These are phyloP conservation scores for Puccinia novopanici DNA, from an alignment of 1,284 basidiomycete species.

Conservation along the genomic window DNA sequence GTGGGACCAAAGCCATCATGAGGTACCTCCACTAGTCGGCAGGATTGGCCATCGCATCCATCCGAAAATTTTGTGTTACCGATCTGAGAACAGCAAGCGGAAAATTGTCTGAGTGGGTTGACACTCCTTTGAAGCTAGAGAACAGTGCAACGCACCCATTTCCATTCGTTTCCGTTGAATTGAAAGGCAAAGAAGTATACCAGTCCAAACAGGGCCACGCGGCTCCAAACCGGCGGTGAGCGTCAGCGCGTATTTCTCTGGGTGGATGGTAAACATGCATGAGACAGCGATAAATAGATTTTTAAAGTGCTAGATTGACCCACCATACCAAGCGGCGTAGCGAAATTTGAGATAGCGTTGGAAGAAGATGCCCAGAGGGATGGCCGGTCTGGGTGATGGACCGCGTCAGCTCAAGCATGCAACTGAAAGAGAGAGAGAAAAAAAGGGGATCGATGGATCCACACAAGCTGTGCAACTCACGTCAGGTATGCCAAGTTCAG, in stretches of 20 bases:
- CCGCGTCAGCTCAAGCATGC: not conserved
- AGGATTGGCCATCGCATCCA: conserved; percentile 30
- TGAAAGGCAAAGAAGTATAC: conserved; percentile 48
- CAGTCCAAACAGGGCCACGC: conserved; percentile 44
- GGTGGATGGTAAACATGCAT: not conserved
- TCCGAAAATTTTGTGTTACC: conserved; percentile 14
- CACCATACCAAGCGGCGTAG: conserved; percentile 49
- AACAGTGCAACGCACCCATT: conserved; percentile 28
- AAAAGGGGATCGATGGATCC: not conserved
- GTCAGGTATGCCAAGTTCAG: conserved; percentile 40
- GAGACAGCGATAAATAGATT: not conserved
- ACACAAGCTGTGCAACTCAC: not conserved
- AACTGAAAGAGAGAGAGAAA: not conserved
- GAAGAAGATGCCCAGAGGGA: conserved; percentile 40
- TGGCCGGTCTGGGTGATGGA: conserved; percentile 16
- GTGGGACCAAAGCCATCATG: conserved; percentile 5
- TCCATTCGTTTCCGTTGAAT: conserved; percentile 32
- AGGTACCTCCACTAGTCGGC: conserved; percentile 30
- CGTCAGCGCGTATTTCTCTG: conserved; percentile 48
- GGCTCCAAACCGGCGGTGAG: conserved; percentile 38
- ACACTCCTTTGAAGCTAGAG: not conserved
- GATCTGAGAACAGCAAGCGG: not conserved
- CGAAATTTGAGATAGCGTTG: conserved; percentile 43
- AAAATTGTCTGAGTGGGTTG: not conserved
- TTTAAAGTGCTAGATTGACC: not conserved